phyloP scores from a whole-genome alignment of 805 yeast species.

The Barnettozyma pratensis region DNA sequence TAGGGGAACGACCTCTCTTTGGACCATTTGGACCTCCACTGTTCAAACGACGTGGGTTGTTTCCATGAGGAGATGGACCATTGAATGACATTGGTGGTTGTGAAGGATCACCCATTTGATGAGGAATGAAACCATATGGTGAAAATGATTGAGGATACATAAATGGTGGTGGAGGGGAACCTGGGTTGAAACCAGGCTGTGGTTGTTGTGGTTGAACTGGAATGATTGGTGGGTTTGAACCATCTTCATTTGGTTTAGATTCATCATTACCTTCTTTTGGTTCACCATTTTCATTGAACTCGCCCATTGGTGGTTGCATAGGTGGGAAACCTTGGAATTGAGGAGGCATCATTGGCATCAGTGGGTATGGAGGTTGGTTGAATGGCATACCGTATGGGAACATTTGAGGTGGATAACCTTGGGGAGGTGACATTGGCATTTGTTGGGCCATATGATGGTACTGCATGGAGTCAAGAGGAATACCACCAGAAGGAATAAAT shows the following conservation, averaged over 20 bases:
- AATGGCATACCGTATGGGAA: constrained; percentile 33
- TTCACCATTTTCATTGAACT: constrained; percentile 3
- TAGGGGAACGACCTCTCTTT: constrained; percentile 21
- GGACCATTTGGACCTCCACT: constrained; percentile 5
- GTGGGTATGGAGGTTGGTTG: constrained; percentile 28
- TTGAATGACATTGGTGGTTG: constrained; percentile 8
- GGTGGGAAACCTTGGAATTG: constrained; percentile 15
- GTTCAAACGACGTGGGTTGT: constrained; percentile 1
- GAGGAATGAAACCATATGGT: constrained; percentile 25
- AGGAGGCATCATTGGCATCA: constrained; percentile 28
- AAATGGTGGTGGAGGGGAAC: constrained; percentile 19
- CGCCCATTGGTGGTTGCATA: constrained; percentile 7
- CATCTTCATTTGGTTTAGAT: background rate
- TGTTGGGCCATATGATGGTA: constrained; percentile 7
- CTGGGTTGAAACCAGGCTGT: constrained; percentile 3
- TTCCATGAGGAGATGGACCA: constrained; percentile 5
- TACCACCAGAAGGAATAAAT: constrained; percentile 1
- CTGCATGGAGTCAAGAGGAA: background rate
- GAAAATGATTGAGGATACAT: constrained; percentile 26
- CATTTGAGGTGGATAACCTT: constrained; percentile 24
- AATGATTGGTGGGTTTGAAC: background rate
- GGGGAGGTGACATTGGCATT: constrained; percentile 17
- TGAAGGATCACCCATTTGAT: constrained; percentile 11
- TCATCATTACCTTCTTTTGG: background rate
- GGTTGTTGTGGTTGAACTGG: constrained; percentile 3